These are phyloP conservation scores for Hexamita inflata DNA, from an alignment of 208 protist genomes.

Conservation along the genomic window DNA sequence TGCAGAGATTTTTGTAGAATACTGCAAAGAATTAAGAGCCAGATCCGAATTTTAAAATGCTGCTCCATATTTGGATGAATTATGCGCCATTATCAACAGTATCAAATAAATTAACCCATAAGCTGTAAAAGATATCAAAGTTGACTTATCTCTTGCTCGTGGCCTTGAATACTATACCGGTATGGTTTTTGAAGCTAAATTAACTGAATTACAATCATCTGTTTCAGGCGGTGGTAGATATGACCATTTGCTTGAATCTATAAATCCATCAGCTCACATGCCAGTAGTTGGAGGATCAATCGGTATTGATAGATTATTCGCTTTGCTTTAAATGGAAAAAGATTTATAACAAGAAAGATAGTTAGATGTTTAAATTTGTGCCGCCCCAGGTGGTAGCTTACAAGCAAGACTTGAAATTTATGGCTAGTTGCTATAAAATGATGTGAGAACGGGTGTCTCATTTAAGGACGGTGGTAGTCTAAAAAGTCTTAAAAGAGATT, in stretches of 20 bases:
- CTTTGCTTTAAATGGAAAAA: conserved; percentile 49
- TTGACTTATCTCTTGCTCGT: conserved; percentile 59
- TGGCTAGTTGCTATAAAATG: conserved; percentile 49
- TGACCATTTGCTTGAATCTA: conserved; percentile 62
- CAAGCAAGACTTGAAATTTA: conserved; percentile 48
- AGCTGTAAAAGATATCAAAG: conserved; percentile 43
- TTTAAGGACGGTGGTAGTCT: conserved; percentile 39
- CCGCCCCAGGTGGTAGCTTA: conserved; percentile 23
- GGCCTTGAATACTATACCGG: conserved; percentile 75
- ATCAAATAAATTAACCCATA: neutral
- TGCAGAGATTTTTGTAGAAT: too few relatives aligned
- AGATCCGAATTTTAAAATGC: too few relatives aligned
- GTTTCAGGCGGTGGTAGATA: conserved; percentile 66
- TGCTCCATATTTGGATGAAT: too few relatives aligned
- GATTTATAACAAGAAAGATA: too few relatives aligned
- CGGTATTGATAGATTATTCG: conserved; percentile 65
- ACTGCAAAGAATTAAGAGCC: too few relatives aligned
- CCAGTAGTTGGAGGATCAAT: conserved; percentile 63
- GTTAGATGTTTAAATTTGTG: conserved; percentile 49
- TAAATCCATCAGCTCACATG: conserved; percentile 45
- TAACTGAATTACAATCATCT: conserved; percentile 49
- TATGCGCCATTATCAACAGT: too few relatives aligned
- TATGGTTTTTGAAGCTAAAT: conserved; percentile 61
- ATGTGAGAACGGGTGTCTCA: conserved; percentile 46
- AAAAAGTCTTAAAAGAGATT: conserved; percentile 42